Evolutionary conservation across 2,329 filamentous ascomycete genomes (phyloP).

Genomic region (Ceratocystis variospora): DNA sequence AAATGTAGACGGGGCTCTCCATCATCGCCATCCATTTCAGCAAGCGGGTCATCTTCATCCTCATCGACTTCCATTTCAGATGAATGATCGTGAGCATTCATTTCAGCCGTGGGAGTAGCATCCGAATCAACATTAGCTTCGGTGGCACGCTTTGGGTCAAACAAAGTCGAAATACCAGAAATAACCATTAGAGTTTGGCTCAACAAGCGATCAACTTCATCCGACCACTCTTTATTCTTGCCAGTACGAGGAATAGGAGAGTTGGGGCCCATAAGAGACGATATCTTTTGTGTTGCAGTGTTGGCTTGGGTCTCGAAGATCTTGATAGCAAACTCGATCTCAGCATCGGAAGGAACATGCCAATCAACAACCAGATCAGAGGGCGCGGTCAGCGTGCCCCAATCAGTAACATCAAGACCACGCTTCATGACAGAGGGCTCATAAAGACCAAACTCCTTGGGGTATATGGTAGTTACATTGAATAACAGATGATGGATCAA

Average conservation of each 20-base stretch:
- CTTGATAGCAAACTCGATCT: conserved; percentile 79
- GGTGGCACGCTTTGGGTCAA: conserved; percentile 64
- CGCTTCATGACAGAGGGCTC: conserved; percentile 59
- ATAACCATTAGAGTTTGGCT: conserved; percentile 79
- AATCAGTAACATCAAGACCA: conserved; percentile 64
- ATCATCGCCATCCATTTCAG: conserved; percentile 53
- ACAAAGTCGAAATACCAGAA: conserved; percentile 78
- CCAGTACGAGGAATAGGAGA: conserved; percentile 79
- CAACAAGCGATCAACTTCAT: conserved; percentile 83
- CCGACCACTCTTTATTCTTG: conserved; percentile 97
- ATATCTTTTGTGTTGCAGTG: conserved; percentile 59
- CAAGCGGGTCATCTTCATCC: conserved; percentile 41
- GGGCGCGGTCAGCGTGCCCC: conserved; percentile 67
- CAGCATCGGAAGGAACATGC: conserved; percentile 69
- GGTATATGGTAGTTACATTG: conserved; percentile 88
- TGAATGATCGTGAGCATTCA: conserved; percentile 32
- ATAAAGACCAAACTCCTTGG: conserved; percentile 76
- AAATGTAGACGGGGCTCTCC: conserved; percentile 77
- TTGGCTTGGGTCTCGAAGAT: conserved; percentile 75
- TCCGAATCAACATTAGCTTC: conserved; percentile 28
- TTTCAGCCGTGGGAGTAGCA: conserved; percentile 32
- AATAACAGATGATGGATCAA: conserved; percentile 92
- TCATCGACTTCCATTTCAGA: conserved; percentile 30
- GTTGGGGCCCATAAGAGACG: conserved; percentile 64
- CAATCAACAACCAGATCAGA: conserved; percentile 71